These are phyloP conservation scores for Aspergillus sp. DNA, from an alignment of 2,329 filamentous ascomycete species.

Conservation along the genomic window DNA sequence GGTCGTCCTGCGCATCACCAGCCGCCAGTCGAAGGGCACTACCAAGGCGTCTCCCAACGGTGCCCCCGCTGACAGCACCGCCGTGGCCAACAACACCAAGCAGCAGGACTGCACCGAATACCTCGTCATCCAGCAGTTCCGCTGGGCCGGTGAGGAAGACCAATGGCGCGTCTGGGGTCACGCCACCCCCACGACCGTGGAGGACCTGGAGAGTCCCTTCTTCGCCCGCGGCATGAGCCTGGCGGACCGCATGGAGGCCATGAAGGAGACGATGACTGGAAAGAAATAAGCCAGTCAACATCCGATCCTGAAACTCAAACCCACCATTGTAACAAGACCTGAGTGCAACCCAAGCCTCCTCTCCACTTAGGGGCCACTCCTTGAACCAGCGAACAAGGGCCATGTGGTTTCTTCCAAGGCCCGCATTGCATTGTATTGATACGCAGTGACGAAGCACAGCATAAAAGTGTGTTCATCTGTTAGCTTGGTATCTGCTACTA, in stretches of 20 bases:
- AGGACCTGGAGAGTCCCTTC: slow-evolving; percentile 39
- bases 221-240: slow-evolving; percentile 39
- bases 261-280: slow-evolving; percentile 27
- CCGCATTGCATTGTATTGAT: not conserved
- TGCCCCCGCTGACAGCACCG: not conserved
- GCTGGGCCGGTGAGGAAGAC: slow-evolving; percentile 43
- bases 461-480: not conserved
- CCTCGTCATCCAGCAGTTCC: slow-evolving; percentile 52
- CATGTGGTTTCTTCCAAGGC: not conserved
- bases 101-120: slow-evolving; percentile 51
- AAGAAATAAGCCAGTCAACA: slow-evolving; percentile 13
- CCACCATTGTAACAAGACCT: not conserved
- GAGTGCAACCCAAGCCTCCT: not conserved
- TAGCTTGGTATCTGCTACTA: not conserved
- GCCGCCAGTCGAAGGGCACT: slow-evolving; percentile 36
- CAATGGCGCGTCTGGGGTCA: slow-evolving; percentile 56
- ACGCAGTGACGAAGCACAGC: slow-evolving; percentile 3
- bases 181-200: slow-evolving; percentile 44
- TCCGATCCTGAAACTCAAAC: not conserved
- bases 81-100: slow-evolving; percentile 29
- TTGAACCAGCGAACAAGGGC: not conserved
- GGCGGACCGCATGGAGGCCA: slow-evolving; percentile 37
- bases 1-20: slow-evolving; percentile 43
- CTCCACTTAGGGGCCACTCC: not conserved
- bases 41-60: slow-evolving; percentile 15